Percentiles rank a stretch among this genome's conserved stretches.
Conservation (phyloP, 2,329 filamentous ascomycete genomes). For the Talaromyces sp. region DNA sequence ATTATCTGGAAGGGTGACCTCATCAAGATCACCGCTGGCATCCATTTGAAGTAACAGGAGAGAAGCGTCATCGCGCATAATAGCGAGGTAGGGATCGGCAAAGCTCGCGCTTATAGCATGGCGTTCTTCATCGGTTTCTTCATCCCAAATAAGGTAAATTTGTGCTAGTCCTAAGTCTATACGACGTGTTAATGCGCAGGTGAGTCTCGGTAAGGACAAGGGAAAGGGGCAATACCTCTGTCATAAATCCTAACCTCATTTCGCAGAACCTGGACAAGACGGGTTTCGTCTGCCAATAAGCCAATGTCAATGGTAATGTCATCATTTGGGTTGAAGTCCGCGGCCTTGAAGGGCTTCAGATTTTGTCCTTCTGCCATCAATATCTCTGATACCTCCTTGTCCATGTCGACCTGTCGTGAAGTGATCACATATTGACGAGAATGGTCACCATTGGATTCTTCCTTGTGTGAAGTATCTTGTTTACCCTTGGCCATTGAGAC, state of each 20-base stretch:
- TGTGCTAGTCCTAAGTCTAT: constrained; percentile 83
- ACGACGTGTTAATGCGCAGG: not conserved
- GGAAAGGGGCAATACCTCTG: constrained; percentile 58
- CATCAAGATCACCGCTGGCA: constrained; percentile 80
- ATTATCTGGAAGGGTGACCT: constrained; percentile 67
- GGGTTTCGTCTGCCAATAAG: constrained; percentile 75
- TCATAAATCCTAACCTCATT: constrained; percentile 91
- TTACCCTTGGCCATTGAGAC: constrained; percentile 59
- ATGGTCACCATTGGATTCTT: constrained; percentile 59
- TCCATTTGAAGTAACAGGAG: constrained; percentile 79
- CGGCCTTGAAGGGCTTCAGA: constrained; percentile 74
- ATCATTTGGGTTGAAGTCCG: constrained; percentile 89
- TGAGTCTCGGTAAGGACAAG: not conserved
- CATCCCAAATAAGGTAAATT: constrained; percentile 90
- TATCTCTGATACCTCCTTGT: constrained; percentile 75
- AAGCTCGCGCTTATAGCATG: constrained; percentile 80
- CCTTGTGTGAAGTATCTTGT: constrained; percentile 48
- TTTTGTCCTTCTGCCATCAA: constrained; percentile 73
- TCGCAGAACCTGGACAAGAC: constrained; percentile 84
- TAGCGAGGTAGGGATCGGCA: constrained; percentile 79
- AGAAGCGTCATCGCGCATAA: constrained; percentile 82
- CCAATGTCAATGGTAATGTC: constrained; percentile 85
- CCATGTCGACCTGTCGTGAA: constrained; percentile 66
- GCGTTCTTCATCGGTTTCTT: constrained; percentile 77
- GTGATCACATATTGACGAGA: constrained; percentile 78